Percentiles rank a stretch among this genome's conserved stretches.
These are phyloP conservation scores for Neurospora pannonica DNA, from an alignment of 495 filamentous ascomycete species.

Conservation along the genomic window DNA sequence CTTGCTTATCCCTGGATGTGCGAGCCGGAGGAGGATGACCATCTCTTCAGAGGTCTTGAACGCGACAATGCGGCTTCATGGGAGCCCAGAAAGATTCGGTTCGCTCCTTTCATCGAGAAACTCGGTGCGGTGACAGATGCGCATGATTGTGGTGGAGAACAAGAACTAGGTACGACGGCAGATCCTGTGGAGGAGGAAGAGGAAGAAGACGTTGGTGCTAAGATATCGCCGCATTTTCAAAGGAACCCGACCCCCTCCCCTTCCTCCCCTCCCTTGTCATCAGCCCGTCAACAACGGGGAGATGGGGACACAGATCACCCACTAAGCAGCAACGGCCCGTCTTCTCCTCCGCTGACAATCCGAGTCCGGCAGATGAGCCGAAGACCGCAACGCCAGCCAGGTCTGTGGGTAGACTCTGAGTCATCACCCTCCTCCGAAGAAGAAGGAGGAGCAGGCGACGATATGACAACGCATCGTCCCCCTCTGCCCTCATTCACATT, in stretches of 20 bases:
- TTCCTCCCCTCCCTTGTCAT: not conserved
- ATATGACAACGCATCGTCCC: not conserved
- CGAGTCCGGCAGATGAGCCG: not conserved
- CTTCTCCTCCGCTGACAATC: not conserved
- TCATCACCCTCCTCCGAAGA: not conserved
- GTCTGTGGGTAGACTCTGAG: not conserved
- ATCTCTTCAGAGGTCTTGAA: slow-evolving; percentile 43
- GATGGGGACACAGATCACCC: not conserved
- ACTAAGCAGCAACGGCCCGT: not conserved
- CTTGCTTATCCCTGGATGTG: slow-evolving; percentile 53
- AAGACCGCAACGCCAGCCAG: not conserved
- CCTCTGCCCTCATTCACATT: not conserved
- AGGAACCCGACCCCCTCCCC: not conserved
- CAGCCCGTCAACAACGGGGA: not conserved
- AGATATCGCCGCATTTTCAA: not conserved
- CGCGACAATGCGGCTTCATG: slow-evolving; percentile 4
- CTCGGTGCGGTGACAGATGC: not conserved
- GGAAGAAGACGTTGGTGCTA: not conserved
- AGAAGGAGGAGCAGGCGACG: not conserved
- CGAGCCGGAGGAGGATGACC: slow-evolving; percentile 27
- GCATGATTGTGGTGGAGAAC: not conserved
- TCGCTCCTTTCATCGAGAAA: not conserved
- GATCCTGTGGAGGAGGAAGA: not conserved
- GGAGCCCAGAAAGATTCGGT: slow-evolving; percentile 10
- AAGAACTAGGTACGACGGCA: not conserved